A percentile compares a stretch with the other conserved stretches of the same genome.
Evolutionary conservation across 371 early-diverging fungal genomes (phyloP).

Genomic region (Nematocida parisii): DNA sequence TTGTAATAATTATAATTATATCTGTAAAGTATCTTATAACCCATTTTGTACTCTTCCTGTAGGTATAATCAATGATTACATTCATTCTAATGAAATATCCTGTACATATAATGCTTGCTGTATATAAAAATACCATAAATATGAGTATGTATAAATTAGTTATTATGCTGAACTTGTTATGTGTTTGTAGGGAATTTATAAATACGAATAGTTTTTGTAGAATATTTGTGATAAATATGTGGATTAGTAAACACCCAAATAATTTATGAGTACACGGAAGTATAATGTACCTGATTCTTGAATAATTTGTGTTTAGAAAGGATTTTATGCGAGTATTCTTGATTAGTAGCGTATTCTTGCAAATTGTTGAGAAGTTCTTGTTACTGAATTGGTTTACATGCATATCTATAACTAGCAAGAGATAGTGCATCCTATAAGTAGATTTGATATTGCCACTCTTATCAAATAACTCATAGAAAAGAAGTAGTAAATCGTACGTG

Average conservation of each 20-base stretch:
- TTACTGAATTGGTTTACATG: background rate
- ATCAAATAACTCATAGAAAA: slow-evolving; percentile 20
- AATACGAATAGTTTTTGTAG: background rate
- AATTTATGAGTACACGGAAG: background rate
- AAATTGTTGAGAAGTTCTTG: background rate
- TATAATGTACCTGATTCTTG: background rate
- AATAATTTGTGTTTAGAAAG: background rate
- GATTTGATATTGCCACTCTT: background rate
- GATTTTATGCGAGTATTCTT: background rate
- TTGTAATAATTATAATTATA: too few species aligned
- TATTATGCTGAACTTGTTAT: too few species aligned
- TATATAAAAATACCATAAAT: too few species aligned
- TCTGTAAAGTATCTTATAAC: too few species aligned
- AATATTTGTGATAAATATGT: background rate
- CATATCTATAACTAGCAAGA: background rate
- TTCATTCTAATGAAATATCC: too few species aligned
- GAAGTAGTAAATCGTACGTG: slow-evolving; percentile 20
- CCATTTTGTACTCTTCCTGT: too few species aligned
- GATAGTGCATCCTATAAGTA: background rate
- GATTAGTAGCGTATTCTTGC: background rate
- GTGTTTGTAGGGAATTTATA: too few species aligned
- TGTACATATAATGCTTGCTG: too few species aligned
- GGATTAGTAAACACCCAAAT: background rate
- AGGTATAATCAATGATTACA: too few species aligned
- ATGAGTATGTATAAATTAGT: too few species aligned